Percentiles rank a stretch among this genome's conserved stretches.
Conservation (phyloP, 495 filamentous ascomycete species). For the Hamigera avellanea region DNA sequence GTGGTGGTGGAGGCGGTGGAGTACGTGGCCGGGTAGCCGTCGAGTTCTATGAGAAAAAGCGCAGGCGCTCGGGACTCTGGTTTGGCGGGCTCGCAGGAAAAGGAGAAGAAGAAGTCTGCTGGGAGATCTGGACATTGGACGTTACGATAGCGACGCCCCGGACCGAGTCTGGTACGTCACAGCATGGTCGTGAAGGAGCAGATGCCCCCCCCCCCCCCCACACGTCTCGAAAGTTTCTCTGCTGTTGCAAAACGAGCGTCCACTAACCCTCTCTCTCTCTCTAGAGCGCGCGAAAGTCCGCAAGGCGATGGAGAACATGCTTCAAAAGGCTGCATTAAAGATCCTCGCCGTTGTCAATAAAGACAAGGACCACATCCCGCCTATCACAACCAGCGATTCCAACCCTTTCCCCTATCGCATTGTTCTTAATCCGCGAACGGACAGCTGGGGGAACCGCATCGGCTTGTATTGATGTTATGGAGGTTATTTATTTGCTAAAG, state of each 20-base stretch:
- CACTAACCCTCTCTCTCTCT: background rate
- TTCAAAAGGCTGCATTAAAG: slow-evolving; percentile 77
- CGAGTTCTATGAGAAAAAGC: slow-evolving; percentile 89
- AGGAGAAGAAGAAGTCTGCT: slow-evolving; percentile 84
- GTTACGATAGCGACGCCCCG: slow-evolving; percentile 80
- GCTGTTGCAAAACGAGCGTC: slow-evolving; percentile 6
- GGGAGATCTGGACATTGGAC: slow-evolving; percentile 91
- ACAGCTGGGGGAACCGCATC: slow-evolving; percentile 71
- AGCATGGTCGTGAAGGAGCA: no score
- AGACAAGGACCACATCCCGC: slow-evolving; percentile 94
- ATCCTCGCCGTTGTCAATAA: slow-evolving; percentile 74
- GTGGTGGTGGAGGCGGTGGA: slow-evolving; percentile 16
- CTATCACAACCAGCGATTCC: slow-evolving; percentile 82
- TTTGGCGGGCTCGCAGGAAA: slow-evolving; percentile 48
- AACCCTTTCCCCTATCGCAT: slow-evolving; percentile 97
- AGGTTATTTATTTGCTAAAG: no score
- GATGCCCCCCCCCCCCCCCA: no score
- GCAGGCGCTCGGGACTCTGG: slow-evolving; percentile 61
- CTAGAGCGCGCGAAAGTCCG: slow-evolving; percentile 77
- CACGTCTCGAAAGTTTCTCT: background rate
- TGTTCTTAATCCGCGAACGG: slow-evolving; percentile 65
- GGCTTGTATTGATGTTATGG: slow-evolving; percentile 50
- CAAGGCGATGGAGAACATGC: slow-evolving; percentile 73
- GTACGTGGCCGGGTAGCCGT: slow-evolving; percentile 74
- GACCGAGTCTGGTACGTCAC: slow-evolving; percentile 70